Evolutionary conservation across 768 basidiomycete species (phyloP).

Genomic region (Sutorius australiensis): DNA sequence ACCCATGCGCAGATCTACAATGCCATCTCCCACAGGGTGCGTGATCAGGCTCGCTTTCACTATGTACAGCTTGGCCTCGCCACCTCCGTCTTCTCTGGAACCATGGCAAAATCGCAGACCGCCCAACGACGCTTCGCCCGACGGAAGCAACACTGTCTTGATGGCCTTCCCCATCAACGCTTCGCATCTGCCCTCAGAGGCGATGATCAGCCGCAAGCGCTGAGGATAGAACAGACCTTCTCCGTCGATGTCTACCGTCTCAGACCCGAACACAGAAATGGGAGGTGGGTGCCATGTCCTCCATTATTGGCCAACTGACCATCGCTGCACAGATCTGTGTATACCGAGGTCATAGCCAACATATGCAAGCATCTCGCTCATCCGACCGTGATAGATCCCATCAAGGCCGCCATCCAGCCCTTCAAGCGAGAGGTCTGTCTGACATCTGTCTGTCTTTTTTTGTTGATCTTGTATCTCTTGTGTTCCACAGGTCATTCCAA

Average conservation of each 20-base stretch:
- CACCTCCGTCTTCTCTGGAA: conserved; percentile 2
- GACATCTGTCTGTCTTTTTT: too few species aligned
- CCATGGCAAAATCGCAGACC: fast-evolving
- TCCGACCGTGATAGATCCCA: not conserved
- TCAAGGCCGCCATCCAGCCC: not conserved
- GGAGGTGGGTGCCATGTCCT: not conserved
- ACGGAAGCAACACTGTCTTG: not conserved
- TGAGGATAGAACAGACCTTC: conserved; percentile 1
- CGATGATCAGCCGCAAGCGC: not conserved
- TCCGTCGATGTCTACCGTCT: not conserved
- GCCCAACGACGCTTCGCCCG: not conserved
- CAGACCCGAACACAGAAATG: not conserved
- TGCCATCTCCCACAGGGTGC: not conserved
- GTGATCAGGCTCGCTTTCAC: not conserved
- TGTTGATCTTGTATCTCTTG: too few species aligned
- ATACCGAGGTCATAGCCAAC: not conserved
- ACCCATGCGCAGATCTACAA: conserved; percentile 1
- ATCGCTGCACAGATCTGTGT: not conserved
- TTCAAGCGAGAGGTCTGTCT: not conserved
- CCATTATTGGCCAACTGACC: too few species aligned
- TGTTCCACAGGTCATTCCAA: conserved; percentile 7
- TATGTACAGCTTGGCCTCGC: conserved; percentile 3
- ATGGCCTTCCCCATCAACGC: not conserved
- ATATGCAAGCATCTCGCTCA: not conserved
- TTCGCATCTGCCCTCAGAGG: not conserved